Evolutionary conservation across 805 yeast genomes (phyloP).

Genomic region (Ogataea neopini): DNA sequence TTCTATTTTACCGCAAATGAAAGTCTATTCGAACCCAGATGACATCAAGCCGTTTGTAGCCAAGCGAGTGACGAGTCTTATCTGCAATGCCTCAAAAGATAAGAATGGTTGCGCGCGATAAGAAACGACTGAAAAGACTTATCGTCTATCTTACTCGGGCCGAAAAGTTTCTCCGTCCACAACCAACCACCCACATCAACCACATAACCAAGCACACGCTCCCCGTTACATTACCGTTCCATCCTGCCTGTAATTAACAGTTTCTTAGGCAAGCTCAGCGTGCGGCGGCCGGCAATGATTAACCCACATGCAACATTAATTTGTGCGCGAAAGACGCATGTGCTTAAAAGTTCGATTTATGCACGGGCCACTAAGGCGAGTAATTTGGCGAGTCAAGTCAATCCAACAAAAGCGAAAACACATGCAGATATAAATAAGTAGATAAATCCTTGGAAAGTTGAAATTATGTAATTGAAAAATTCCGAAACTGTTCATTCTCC

Average conservation of each 20-base stretch:
- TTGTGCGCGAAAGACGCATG: conserved; percentile 5
- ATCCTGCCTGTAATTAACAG: background rate
- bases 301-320: conserved; percentile 1
- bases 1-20: background rate
- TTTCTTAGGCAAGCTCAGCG: background rate
- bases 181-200: background rate
- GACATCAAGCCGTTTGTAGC: background rate
- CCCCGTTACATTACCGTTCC: background rate
- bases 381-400: background rate
- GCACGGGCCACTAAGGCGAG: background rate
- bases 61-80: background rate
- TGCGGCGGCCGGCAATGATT: background rate
- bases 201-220: background rate
- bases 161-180: no score
- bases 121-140: background rate
- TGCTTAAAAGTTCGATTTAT: background rate
- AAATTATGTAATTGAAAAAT: background rate
- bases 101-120: background rate
- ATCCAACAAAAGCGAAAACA: conserved; percentile 5
- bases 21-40: background rate
- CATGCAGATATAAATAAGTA: conserved; percentile 6
- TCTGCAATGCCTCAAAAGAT: background rate
- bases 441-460: conserved; percentile 1
- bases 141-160: no score
- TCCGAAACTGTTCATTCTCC: background rate